Evolutionary conservation across 345 rosid genomes (phyloP), one percentile per base, ranked within the genome.

Genomic region (Eutrema japonicum): DNA sequence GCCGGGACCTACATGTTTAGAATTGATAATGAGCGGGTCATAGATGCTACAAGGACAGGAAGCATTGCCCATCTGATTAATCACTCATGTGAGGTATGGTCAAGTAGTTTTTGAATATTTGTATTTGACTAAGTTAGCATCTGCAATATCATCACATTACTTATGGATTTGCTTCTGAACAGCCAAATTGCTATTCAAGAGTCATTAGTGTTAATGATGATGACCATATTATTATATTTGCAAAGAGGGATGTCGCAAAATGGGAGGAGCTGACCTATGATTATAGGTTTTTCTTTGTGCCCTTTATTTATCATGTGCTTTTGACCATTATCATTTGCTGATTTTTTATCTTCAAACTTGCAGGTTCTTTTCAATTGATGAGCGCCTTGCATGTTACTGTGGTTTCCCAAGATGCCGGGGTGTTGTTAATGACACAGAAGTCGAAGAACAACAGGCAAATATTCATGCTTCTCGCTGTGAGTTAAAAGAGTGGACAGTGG

Each of bases 1-100:
- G 99, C 99, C 41, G 99, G 99, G 78, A 95, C 99, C 45, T 92
- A 92, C 64, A 92, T 95, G 99, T 95, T 95, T 62, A 84, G 98
- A 76, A 92, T 95, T 80, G 87, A 95, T 68, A 90, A 92, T 79
- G 96, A 95, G 78, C 85, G 98, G 59, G 98, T 95, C 43, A 90
- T 92, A 70, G 99, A 95, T 71, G 99, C 99, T 52, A 92, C 99
- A 50, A 85, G 98, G 78, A 94, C 91, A 29, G 99, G 99, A 76
- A 95, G 99, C 83, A 90, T 95, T 50, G 99, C 99, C 56, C 98
- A 95, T 81, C 82, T 95, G 74, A 95, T 95, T 62, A 95, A 92
- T 82, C 99, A 95, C 64, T 92, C 98, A 2, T 95, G 98, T 72
- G 98, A 95, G 87, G 99, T 95, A 71, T 18, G 86, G 14, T 67